phyloP scores from a whole-genome alignment of 805 yeast species.

The Ogataea pignaliae region DNA sequence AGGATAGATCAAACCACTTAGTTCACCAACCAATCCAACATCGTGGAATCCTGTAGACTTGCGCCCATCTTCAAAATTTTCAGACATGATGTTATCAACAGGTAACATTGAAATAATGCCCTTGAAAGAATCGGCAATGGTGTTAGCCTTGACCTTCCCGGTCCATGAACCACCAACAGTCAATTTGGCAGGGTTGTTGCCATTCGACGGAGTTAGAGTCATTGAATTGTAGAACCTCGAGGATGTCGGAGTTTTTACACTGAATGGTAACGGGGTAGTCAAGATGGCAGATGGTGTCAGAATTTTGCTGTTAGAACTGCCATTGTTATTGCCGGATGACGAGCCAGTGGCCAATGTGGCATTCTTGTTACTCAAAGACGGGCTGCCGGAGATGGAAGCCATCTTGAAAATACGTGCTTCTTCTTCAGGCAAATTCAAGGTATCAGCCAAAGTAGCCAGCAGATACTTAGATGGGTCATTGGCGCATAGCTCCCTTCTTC shows the following conservation, averaged over 20 bases:
- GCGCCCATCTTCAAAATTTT: no score
- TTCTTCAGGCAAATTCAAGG: slow-evolving; percentile 41
- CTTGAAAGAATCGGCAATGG: slow-evolving; percentile 42
- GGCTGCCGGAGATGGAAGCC: background rate
- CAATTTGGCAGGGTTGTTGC: slow-evolving; percentile 3
- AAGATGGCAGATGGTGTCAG: slow-evolving; percentile 37
- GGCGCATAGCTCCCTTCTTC: slow-evolving; percentile 42
- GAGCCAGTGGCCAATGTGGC: background rate
- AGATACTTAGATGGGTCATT: slow-evolving; percentile 46
- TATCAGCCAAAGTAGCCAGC: slow-evolving; percentile 46
- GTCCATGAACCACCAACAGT: slow-evolving; percentile 10
- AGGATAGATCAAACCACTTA: slow-evolving; percentile 25
- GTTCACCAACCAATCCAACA: slow-evolving; percentile 7
- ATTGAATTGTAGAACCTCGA: slow-evolving; percentile 29
- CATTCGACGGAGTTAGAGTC: slow-evolving; percentile 12
- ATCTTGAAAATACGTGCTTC: slow-evolving; percentile 26
- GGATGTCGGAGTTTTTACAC: slow-evolving; percentile 36
- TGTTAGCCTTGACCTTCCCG: slow-evolving; percentile 42
- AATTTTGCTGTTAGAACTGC: slow-evolving; percentile 12
- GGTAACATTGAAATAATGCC: slow-evolving; percentile 34
- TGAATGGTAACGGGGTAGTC: slow-evolving; percentile 34
- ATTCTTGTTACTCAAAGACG: no score
- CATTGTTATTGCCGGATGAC: slow-evolving; percentile 2
- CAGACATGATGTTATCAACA: slow-evolving; percentile 6
- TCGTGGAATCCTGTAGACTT: background rate